phyloP scores from a whole-genome alignment of 169 alveolate genomes.

The Sarcocystis neurona region DNA sequence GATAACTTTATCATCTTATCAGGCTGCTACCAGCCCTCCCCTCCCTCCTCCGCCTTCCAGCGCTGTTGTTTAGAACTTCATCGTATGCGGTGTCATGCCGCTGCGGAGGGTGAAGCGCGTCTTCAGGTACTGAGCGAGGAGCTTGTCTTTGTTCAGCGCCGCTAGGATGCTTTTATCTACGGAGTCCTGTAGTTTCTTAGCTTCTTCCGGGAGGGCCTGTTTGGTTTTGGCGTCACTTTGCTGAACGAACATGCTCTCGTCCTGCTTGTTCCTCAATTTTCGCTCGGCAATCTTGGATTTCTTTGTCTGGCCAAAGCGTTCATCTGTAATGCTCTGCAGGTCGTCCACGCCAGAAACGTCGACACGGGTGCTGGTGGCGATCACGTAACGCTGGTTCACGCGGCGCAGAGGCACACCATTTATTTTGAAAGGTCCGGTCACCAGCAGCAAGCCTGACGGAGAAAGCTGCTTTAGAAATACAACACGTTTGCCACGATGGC shows the following conservation, averaged over 20 bases:
- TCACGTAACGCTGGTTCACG: conserved; percentile 94
- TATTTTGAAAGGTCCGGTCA: conserved; percentile 95
- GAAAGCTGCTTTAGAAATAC: conserved; percentile 93
- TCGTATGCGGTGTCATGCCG: conserved; percentile 68
- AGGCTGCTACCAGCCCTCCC: too few species aligned
- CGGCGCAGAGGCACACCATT: conserved; percentile 98
- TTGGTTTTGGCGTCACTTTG: conserved; percentile 6
- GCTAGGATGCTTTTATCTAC: conserved; percentile 49
- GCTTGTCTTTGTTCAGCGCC: conserved; percentile 58
- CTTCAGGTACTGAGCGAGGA: conserved; percentile 68
- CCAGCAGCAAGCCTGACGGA: conserved; percentile 91
- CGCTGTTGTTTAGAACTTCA: conserved; percentile 63
- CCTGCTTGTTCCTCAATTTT: conserved; percentile 49
- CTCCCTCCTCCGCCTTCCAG: neutral
- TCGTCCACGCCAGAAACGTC: conserved; percentile 78
- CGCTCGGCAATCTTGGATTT: conserved; percentile 44
- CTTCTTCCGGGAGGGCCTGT: conserved; percentile 42
- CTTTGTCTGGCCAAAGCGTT: conserved; percentile 75
- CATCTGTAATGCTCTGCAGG: conserved; percentile 79
- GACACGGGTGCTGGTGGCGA: conserved; percentile 94
- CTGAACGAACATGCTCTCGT: conserved; percentile 42
- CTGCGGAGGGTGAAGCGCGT: conserved; percentile 68
- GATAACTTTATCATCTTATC: too few species aligned
- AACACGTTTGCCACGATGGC: conserved; percentile 97
- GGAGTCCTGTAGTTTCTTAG: conserved; percentile 40